A percentile compares a stretch with the other conserved stretches of the same genome.
Conservation (phyloP, 2,329 filamentous ascomycete genomes). For the Lizonia empirigonia region DNA sequence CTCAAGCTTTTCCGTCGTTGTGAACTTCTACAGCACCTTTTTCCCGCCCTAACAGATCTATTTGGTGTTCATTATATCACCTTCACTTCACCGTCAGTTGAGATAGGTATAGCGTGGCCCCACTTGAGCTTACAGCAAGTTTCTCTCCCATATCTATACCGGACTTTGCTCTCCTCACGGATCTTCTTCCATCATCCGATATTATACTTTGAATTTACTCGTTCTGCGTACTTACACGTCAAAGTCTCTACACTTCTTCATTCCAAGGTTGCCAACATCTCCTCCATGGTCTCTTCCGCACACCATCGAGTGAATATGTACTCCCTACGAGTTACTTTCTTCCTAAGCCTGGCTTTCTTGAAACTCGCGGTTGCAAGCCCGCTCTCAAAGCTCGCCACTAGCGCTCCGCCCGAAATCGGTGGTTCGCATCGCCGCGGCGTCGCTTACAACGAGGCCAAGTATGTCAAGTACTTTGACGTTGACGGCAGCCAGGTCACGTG, state of each 20-base stretch:
- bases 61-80: not conserved
- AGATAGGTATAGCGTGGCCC: not conserved
- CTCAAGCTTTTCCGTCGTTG: not conserved
- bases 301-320: not conserved
- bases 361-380: not conserved
- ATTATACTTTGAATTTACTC: not conserved
- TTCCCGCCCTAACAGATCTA: not conserved
- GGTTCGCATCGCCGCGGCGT: constrained; percentile 59
- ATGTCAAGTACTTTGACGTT: constrained; percentile 58
- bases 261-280: not conserved
- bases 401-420: constrained; percentile 46
- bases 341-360: not conserved
- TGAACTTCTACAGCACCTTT: not conserved
- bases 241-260: not conserved
- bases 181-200: not conserved
- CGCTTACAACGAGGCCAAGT: constrained; percentile 64
- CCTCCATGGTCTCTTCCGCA: not conserved
- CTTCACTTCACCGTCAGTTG: not conserved
- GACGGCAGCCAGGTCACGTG: constrained; percentile 56
- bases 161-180: not conserved
- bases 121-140: not conserved
- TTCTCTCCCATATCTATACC: not conserved
- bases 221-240: not conserved
- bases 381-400: not conserved
- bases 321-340: not conserved